Percentiles rank a stretch among this genome's conserved stretches.
These are phyloP conservation scores for Cyberlindnera meyerae DNA, from an alignment of 805 yeast genomes.

Conservation along the genomic window DNA sequence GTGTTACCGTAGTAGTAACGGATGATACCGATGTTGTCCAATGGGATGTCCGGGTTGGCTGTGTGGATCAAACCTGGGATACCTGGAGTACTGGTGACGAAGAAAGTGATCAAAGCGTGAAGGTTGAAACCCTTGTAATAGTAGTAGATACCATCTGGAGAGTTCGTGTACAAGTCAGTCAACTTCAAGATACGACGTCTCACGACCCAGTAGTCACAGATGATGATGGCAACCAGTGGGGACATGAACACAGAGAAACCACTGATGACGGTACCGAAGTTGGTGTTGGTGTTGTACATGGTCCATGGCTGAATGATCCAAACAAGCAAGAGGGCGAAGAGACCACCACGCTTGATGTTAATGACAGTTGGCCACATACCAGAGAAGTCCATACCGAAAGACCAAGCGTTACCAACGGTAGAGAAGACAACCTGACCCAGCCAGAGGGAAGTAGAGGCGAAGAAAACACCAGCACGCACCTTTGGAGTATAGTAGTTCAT, in stretches of 20 bases:
- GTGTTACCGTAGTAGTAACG: slow-evolving; percentile 41
- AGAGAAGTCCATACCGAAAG: slow-evolving; percentile 29
- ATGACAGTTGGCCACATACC: slow-evolving; percentile 21
- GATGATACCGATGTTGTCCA: slow-evolving; percentile 32
- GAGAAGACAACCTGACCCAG: slow-evolving; percentile 6
- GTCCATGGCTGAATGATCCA: slow-evolving; percentile 34
- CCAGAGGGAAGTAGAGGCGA: slow-evolving; percentile 19
- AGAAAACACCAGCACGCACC: slow-evolving; percentile 37
- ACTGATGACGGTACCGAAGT: slow-evolving; percentile 30
- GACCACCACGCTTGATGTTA: slow-evolving; percentile 33
- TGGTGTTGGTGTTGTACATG: slow-evolving; percentile 30
- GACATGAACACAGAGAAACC: slow-evolving; percentile 34
- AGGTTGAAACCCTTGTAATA: slow-evolving; percentile 39
- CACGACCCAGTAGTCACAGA: slow-evolving; percentile 36
- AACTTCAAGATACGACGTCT: slow-evolving; percentile 31
- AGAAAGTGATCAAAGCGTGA: slow-evolving; percentile 36
- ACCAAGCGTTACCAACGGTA: slow-evolving; percentile 21
- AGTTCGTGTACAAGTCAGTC: slow-evolving; percentile 29
- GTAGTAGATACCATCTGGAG: slow-evolving; percentile 29
- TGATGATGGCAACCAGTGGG: slow-evolving; percentile 32
- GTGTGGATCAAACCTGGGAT: slow-evolving; percentile 43
- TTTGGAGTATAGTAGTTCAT: slow-evolving; percentile 27
- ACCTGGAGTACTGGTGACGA: slow-evolving; percentile 41
- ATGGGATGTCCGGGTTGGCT: slow-evolving; percentile 19
- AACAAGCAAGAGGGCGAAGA: slow-evolving; percentile 26